Evolutionary conservation across 2,329 filamentous ascomycete species (phyloP), one percentile per base, ranked within the genome.

Genomic region (Diaporthe humulicola): DNA sequence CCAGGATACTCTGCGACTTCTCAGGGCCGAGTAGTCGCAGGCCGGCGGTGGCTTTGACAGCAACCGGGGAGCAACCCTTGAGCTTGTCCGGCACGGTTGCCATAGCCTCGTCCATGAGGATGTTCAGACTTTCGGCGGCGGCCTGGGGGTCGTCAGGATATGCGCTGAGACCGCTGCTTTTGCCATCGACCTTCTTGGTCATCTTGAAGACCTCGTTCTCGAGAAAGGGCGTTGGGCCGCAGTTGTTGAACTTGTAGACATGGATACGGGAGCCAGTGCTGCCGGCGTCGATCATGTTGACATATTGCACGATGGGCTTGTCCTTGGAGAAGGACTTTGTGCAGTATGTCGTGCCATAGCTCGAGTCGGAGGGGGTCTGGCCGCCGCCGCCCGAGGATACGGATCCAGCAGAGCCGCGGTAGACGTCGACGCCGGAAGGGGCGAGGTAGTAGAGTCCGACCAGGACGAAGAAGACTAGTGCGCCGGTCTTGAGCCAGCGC

Each of bases 191-290:
- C 89, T 95, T 96, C 82, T 94, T 92, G 15, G 96, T 98, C 93
- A 96, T 95, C 87, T 96, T 93, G 85, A 99, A 99, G 74, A 94
- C 90, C 83, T 99, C 97, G 81, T 92, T 88, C 86, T 99, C 97
- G 69, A 99, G 90, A 86, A 98, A 96, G 36, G 97, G 97, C n/a
- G 96, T 96, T 10, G 95, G 87, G 17, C 96, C 97, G 86, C 96
- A 99, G 87, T 98, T 98, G 89, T 98, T 98, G 91, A 98, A 99
- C 83, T 95, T 94, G 89, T 98, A 99, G 75, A 98, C 95, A 87
- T 99, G 97, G 82, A 99, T 98, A 80, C 97, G 94, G 76, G 97
- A 98, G 76, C 97, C 97, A 72, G 97, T 98, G 88, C 96, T 98
- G 80, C 97, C 97, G 64, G 97, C 97, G 85, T 99, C 97, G 81